Evolutionary conservation across 2,329 filamentous ascomycete species (phyloP).

Genomic region (Arthrobotrys megalospora): DNA sequence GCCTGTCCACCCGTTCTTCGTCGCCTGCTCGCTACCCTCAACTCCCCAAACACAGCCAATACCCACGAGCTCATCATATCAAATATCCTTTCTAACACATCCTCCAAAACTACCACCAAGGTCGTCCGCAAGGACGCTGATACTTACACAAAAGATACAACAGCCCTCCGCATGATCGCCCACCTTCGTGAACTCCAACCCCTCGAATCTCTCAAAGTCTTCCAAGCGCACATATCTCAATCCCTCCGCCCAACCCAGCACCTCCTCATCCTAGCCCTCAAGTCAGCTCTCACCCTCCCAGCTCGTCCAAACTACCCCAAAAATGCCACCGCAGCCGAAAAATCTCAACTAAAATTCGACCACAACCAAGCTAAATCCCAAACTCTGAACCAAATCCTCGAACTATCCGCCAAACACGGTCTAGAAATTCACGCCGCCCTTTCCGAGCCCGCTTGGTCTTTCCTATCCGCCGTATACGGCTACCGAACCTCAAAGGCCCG

Average conservation of each 20-base stretch:
- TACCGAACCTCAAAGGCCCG: conserved; percentile 33
- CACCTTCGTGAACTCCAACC: conserved; percentile 49
- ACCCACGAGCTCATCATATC: conserved; percentile 55
- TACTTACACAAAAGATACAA: conserved; percentile 16
- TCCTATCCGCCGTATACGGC: conserved; percentile 44
- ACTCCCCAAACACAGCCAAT: conserved; percentile 45
- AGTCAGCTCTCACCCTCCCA: conserved; percentile 44
- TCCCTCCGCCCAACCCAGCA: conserved; percentile 43
- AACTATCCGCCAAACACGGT: conserved; percentile 38
- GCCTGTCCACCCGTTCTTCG: conserved; percentile 48
- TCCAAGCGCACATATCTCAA: conserved; percentile 38
- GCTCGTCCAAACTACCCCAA: background rate
- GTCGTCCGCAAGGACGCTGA: conserved; percentile 44
- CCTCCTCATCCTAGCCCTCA: conserved; percentile 47
- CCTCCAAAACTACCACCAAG: conserved; percentile 27
- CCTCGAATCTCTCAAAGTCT: conserved; percentile 44
- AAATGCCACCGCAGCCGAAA: background rate
- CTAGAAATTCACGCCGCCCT: conserved; percentile 40
- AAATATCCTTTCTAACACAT: conserved; percentile 57
- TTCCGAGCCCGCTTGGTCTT: conserved; percentile 36
- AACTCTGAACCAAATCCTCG: conserved; percentile 46
- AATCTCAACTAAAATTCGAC: conserved; percentile 16
- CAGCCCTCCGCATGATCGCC: conserved; percentile 48
- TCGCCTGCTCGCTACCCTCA: conserved; percentile 56
- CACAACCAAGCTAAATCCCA: conserved; percentile 33